Evolutionary conservation across 1,139 yeast species (phyloP).

Genomic region (Kurtzmaniella quercitrusa): DNA sequence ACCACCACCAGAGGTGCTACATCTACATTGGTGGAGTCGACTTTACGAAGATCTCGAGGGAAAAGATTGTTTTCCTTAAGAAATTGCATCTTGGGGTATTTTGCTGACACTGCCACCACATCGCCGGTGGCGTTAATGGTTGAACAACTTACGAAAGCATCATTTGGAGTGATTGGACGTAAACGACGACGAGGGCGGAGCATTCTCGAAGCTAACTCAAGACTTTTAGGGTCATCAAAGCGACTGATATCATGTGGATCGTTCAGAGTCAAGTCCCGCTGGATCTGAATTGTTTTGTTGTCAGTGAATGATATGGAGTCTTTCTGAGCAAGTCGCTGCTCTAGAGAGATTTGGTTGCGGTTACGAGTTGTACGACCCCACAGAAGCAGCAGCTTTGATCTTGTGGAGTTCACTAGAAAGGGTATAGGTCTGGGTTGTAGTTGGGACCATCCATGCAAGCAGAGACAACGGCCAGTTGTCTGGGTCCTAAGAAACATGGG

Average conservation of each 20-base stretch:
- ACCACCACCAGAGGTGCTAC: slow-evolving; percentile 86
- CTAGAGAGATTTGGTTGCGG: slow-evolving; percentile 6
- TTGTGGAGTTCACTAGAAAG: not conserved
- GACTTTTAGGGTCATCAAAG: slow-evolving; percentile 4
- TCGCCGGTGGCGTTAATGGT: slow-evolving; percentile 72
- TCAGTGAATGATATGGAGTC: slow-evolving; percentile 5
- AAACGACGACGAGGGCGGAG: slow-evolving; percentile 3
- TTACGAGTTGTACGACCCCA: slow-evolving; percentile 4
- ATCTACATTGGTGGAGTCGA: slow-evolving; percentile 85
- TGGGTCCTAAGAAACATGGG: not conserved
- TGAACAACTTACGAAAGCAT: slow-evolving; percentile 59
- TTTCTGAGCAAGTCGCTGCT: slow-evolving; percentile 2
- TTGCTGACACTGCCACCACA: slow-evolving; percentile 70
- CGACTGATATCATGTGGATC: slow-evolving; percentile 1
- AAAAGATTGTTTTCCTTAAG: slow-evolving; percentile 69
- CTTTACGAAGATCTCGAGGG: slow-evolving; percentile 80
- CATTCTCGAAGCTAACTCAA: slow-evolving; percentile 1
- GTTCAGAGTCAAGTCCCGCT: slow-evolving; percentile 1
- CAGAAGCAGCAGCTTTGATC: not conserved
- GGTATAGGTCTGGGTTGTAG: not conserved
- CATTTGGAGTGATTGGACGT: slow-evolving; percentile 56
- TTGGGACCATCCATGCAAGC: not conserved
- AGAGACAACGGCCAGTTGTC: not conserved
- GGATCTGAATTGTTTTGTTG: slow-evolving; percentile 5
- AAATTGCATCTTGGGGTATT: slow-evolving; percentile 72